Percentiles rank a stretch among this genome's conserved stretches.
Conservation (phyloP, 331 rosid genomes). For the Acacia pycnantha region DNA sequence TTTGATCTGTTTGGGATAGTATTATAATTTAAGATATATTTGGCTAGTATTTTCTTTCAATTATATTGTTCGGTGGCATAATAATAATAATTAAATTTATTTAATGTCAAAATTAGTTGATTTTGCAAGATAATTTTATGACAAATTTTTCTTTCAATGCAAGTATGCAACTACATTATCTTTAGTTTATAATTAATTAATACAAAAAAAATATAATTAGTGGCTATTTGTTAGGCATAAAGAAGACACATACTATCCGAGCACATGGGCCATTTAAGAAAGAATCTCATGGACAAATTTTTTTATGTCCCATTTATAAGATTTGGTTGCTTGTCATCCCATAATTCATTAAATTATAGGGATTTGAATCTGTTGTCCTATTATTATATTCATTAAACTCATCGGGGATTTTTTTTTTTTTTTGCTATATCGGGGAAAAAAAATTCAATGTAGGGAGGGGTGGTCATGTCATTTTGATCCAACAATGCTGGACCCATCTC, state of each 20-base stretch:
- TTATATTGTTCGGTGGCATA: too few relatives aligned
- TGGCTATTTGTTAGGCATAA: slow-evolving; percentile 4
- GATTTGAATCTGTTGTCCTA: neutral
- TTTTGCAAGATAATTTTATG: too few relatives aligned
- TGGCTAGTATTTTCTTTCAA: too few relatives aligned
- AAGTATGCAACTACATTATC: neutral
- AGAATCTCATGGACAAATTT: slow-evolving; percentile 27
- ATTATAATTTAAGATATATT: too few relatives aligned
- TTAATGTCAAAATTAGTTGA: too few relatives aligned
- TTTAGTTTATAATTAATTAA: neutral
- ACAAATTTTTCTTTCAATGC: neutral
- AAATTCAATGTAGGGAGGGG: neutral
- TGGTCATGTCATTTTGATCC: neutral
- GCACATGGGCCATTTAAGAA: slow-evolving; percentile 56
- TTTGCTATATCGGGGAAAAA: too few relatives aligned
- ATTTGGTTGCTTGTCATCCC: neutral
- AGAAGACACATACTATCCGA: slow-evolving; percentile 32
- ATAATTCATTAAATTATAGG: neutral
- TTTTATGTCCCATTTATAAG: neutral
- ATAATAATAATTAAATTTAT: too few relatives aligned
- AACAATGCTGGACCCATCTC: slow-evolving; percentile 1
- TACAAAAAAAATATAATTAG: neutral
- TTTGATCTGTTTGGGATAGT: too few relatives aligned
- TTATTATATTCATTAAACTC: neutral
- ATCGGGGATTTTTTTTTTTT: too few relatives aligned